Percentiles rank a stretch among this genome's conserved stretches.
Evolutionary conservation across 306 rosid species (phyloP).

Genomic region (Prunus padus): DNA sequence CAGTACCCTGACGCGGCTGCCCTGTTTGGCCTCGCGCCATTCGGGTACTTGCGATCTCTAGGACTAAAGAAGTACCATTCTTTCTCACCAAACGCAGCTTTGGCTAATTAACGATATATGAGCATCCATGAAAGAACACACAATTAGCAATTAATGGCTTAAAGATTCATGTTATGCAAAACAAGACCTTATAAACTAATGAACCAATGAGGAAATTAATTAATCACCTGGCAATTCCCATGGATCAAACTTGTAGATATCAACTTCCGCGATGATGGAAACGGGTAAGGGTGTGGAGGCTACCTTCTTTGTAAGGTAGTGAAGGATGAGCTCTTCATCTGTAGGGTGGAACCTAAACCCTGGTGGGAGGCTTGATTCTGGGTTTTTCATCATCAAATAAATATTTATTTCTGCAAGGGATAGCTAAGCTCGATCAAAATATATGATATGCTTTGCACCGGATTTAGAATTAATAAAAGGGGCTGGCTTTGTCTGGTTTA

Average conservation of each 20-base stretch:
- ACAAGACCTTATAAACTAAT: neutral
- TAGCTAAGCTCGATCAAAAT: no score
- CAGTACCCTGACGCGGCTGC: slow-evolving; percentile 35
- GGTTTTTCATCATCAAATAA: neutral
- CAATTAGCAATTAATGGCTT: neutral
- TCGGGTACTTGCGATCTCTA: slow-evolving; percentile 57
- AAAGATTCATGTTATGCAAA: neutral
- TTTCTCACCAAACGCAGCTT: slow-evolving; percentile 47
- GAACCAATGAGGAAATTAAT: neutral
- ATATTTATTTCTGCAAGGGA: no score
- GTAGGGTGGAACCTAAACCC: slow-evolving; percentile 9
- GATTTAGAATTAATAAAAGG: no score
- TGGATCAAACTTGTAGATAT: slow-evolving; percentile 7
- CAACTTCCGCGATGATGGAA: slow-evolving; percentile 1
- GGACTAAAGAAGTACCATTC: slow-evolving; percentile 79
- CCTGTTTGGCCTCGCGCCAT: slow-evolving; percentile 68
- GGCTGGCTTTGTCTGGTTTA: no score
- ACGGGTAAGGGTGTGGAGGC: neutral
- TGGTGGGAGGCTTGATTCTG: slow-evolving; percentile 2
- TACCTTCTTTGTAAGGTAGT: slow-evolving; percentile 5
- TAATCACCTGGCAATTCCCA: neutral
- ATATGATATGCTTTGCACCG: no score
- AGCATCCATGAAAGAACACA: neutral
- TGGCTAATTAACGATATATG: neutral
- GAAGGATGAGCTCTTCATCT: slow-evolving; percentile 7